These are phyloP conservation scores for Nannochloropsis oceanica DNA, from an alignment of 108 stramenopile species.

Conservation along the genomic window DNA sequence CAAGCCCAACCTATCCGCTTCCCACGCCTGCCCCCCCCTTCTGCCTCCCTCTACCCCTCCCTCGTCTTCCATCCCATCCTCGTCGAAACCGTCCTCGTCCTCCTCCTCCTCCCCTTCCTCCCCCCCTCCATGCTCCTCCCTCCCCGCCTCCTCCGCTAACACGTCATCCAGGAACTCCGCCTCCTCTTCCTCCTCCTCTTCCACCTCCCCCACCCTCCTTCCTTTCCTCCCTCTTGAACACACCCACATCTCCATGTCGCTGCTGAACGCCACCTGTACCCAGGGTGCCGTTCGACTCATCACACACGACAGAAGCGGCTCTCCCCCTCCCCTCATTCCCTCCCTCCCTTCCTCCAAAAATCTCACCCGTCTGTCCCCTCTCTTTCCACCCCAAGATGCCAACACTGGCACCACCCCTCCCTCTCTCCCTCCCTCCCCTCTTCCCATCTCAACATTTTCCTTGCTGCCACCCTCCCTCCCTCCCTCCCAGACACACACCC, in stretches of 20 bases:
- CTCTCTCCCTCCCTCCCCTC: background rate
- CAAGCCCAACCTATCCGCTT: background rate
- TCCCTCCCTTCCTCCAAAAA: background rate
- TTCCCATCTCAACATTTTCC: background rate
- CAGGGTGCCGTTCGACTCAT: background rate
- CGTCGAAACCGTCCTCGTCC: background rate
- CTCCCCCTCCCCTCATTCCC: background rate
- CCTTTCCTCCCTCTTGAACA: background rate
- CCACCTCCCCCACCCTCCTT: background rate
- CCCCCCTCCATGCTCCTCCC: background rate
- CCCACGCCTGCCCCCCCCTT: background rate
- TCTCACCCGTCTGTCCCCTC: no score
- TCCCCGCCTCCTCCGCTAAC: background rate
- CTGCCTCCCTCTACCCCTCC: background rate
- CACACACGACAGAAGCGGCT: background rate
- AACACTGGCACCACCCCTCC: background rate
- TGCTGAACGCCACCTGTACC: background rate
- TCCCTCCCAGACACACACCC: background rate
- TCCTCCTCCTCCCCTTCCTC: background rate
- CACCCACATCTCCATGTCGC: background rate
- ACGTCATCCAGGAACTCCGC: no score
- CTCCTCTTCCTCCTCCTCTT: background rate
- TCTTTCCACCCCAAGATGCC: no score
- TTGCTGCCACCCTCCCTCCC: background rate
- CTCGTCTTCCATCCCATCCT: background rate